Evolutionary conservation across 2,329 filamentous ascomycete species (phyloP).

Genomic region (Stagonosporopsis chrysanthemi): DNA sequence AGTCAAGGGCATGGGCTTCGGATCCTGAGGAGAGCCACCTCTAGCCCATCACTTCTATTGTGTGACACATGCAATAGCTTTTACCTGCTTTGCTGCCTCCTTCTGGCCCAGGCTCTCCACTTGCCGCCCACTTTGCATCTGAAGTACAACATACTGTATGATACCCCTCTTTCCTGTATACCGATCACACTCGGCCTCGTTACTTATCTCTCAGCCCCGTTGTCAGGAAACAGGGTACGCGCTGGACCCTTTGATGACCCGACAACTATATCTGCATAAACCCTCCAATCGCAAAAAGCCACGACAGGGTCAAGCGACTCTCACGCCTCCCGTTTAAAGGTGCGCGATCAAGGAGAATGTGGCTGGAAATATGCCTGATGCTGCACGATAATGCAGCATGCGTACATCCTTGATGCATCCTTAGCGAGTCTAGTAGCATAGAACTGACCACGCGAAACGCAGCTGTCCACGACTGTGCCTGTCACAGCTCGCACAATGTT

Average conservation of each 20-base stretch:
- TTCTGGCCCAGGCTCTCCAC: conserved; percentile 5
- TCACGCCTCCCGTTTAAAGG: not conserved
- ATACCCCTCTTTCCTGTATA: conserved; percentile 19
- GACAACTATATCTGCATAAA: conserved; percentile 5
- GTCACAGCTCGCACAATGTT: not conserved
- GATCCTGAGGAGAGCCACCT: conserved; percentile 21
- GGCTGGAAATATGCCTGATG: not conserved
- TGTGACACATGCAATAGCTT: not conserved
- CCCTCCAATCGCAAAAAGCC: conserved; percentile 1
- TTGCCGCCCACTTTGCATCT: conserved; percentile 1
- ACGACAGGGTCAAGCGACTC: conserved; percentile 8
- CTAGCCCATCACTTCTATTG: not conserved
- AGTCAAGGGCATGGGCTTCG: conserved; percentile 74
- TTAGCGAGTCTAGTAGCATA: not conserved
- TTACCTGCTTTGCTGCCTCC: not conserved
- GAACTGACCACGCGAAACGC: not conserved
- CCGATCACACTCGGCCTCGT: conserved; percentile 2
- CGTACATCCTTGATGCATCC: not conserved
- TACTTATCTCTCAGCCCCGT: not conserved
- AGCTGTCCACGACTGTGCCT: not conserved
- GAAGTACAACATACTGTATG: conserved; percentile 8
- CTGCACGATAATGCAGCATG: conserved; percentile 1
- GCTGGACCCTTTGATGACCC: conserved; percentile 1
- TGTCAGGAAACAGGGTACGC: not conserved
- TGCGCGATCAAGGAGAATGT: conserved; percentile 1